A percentile compares a stretch with the other conserved stretches of the same genome.
Evolutionary conservation across 2,329 filamentous ascomycete species (phyloP).

Genomic region (Epichloe elymi): DNA sequence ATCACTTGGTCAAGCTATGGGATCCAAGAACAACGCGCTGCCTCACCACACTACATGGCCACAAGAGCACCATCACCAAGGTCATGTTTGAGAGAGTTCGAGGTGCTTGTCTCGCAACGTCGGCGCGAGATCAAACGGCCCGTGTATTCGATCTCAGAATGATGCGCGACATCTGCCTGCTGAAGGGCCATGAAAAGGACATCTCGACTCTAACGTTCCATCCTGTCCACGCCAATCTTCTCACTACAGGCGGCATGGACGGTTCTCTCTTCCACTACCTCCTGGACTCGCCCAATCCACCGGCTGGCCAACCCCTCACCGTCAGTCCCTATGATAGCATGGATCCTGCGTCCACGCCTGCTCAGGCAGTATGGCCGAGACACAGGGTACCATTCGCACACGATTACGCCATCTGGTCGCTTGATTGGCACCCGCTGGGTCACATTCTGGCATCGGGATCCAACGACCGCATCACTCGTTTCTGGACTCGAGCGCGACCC

Average conservation of each 20-base stretch:
- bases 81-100: slow-evolving; percentile 79
- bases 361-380: slow-evolving; percentile 85
- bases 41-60: slow-evolving; percentile 84
- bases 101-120: slow-evolving; percentile 77
- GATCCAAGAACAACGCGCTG: slow-evolving; percentile 86
- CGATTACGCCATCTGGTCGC: slow-evolving; percentile 90
- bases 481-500: slow-evolving; percentile 85
- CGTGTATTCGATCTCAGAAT: slow-evolving; percentile 90
- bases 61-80: slow-evolving; percentile 95
- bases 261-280: slow-evolving; percentile 87
- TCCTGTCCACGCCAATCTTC: slow-evolving; percentile 75
- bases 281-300: slow-evolving; percentile 87
- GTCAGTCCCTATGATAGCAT: slow-evolving; percentile 74
- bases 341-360: slow-evolving; percentile 65
- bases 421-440: slow-evolving; percentile 94
- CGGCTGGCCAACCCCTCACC: slow-evolving; percentile 55
- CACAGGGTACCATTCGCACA: slow-evolving; percentile 82
- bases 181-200: slow-evolving; percentile 92
- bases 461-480: slow-evolving; percentile 91
- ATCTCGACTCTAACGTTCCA: slow-evolving; percentile 90
- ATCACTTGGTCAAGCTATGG: slow-evolving; percentile 95
- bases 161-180: slow-evolving; percentile 93
- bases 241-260: slow-evolving; percentile 83
- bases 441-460: slow-evolving; percentile 92
- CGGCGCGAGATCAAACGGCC: slow-evolving; percentile 83